These are phyloP conservation scores for Hibiscus tridactylites DNA, from an alignment of 345 rosid genomes.

Conservation along the genomic window DNA sequence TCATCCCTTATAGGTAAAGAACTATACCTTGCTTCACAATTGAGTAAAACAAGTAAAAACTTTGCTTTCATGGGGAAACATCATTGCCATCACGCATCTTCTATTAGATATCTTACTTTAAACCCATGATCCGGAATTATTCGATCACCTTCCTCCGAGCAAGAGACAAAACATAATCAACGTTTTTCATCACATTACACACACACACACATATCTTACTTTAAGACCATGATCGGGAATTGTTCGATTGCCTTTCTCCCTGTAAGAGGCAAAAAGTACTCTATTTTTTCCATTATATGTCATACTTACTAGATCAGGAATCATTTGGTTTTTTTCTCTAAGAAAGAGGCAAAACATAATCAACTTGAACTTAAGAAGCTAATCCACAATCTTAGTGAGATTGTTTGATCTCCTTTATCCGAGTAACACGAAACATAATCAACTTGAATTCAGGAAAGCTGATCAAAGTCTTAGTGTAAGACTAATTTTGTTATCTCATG, in stretches of 20 bases:
- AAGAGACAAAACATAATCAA: background rate
- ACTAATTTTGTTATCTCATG: background rate
- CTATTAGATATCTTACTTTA: background rate
- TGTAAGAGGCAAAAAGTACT: background rate
- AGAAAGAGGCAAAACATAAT: background rate
- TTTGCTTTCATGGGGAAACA: background rate
- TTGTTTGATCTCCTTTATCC: too few species aligned
- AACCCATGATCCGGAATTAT: background rate
- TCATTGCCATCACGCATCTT: background rate
- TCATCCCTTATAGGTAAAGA: slow-evolving; percentile 5
- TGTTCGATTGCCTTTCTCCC: background rate
- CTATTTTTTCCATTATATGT: background rate
- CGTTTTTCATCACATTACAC: background rate
- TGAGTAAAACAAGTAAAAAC: background rate
- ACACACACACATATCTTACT: too few species aligned
- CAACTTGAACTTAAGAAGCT: background rate
- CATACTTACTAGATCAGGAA: background rate
- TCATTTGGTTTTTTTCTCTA: background rate
- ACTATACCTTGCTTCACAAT: background rate
- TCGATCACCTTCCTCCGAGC: background rate
- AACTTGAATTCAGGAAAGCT: background rate
- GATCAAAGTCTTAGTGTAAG: background rate
- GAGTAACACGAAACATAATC: background rate
- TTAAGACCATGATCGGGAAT: background rate
- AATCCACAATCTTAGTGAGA: background rate